Conservation (phyloP, 441 rosid genomes). For the Omphalea diandra region DNA sequence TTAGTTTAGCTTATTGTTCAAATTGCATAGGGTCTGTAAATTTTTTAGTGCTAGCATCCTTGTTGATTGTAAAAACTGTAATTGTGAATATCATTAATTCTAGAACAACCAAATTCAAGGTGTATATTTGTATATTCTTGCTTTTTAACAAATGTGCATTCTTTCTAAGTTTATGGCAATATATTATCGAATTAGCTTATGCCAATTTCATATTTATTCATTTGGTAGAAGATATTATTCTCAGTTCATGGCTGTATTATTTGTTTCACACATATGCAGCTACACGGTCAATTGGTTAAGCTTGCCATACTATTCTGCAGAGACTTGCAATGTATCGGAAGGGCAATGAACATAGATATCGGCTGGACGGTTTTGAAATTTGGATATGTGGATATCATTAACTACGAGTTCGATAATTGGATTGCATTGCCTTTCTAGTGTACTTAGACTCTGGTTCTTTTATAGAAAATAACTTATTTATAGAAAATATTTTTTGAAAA, state of each 20-base stretch:
- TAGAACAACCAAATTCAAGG: background rate
- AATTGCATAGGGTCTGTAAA: conserved; percentile 14
- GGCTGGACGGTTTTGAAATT: background rate
- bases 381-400: background rate
- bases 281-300: background rate
- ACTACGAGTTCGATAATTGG: background rate
- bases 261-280: background rate
- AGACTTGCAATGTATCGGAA: background rate
- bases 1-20: background rate
- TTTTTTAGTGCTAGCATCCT: conserved; percentile 19
- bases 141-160: background rate
- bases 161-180: background rate
- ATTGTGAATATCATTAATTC: conserved; percentile 3
- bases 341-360: background rate
- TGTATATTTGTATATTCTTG: conserved; percentile 1
- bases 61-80: conserved; percentile 27
- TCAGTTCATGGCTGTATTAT: background rate
- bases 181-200: background rate
- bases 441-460: too few species aligned
- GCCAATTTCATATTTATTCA: background rate
- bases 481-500: too few species aligned
- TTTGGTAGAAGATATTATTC: background rate
- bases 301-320: background rate
- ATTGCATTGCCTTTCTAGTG: too few species aligned
- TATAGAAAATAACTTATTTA: too few species aligned